Base-by-base conservation (phyloP, 495 filamentous ascomycete species). In the Aspergillus cavernicola region DNA sequence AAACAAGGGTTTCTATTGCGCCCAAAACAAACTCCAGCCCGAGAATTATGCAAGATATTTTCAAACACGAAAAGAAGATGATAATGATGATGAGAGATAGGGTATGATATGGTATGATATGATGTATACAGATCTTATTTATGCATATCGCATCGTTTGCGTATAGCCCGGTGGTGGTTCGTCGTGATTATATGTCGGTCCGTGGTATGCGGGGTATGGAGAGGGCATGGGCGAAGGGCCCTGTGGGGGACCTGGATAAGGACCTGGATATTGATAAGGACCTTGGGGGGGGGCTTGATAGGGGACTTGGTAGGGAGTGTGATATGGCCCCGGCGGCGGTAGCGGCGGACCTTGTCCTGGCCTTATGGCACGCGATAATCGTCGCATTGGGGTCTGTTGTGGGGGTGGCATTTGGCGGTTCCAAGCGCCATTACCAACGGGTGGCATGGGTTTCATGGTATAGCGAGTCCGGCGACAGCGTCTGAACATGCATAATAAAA, bases 401-500 rank as follows among this genome's bases (percentile, higher is more conserved):
- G 58, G 57, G n/a, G 61, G 54, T 12, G 63, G 61, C 50, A 60
- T 60, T 11, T 60, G 62, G 10, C 60, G 60, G 15, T 43, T 39
- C 53, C 56, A 69, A 12, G 29, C 43, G 19, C 54, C 54, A n/a
- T 68, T 64, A 32, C 54, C 48, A 8, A 42, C 45, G 12, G 66
- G 64, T 22, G 66, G 63, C 3, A 56, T 39, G 11, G 62, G 56
- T 44, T 68, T 69, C 42, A 56, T 49, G 28, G 60, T 50, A 33
- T 61, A 62, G 19, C 65, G 65, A 16, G 65, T 43, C 3, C 76
- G 71, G 20, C 83, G 71, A 58, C 80, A 86, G 20, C 78, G 75
- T 41, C 71, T 77, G 42, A 76, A 69, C 55, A 81, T 74, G 62
- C 87, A 90, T 52, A 71, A 74, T 20, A 83, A 48, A 22, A 92